phyloP scores from a whole-genome alignment of 108 stramenopile species.

The Cyclotella kingstonii region DNA sequence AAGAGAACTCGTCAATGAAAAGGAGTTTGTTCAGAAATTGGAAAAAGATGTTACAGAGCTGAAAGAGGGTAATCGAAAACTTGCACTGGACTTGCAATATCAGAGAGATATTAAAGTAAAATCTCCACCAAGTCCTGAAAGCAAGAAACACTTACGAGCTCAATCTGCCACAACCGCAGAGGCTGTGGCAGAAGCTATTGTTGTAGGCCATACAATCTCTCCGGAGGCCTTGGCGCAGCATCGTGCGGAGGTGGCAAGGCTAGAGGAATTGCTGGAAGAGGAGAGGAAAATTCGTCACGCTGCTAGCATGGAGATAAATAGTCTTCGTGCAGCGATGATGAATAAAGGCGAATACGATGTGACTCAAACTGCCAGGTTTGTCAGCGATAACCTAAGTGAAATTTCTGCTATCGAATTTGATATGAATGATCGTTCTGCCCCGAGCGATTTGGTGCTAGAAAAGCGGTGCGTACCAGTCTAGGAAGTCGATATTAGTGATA shows the following conservation, averaged over 20 bases:
- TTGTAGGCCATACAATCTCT: constrained; percentile 57
- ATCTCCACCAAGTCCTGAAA: constrained; percentile 20
- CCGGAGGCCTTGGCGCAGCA: constrained; percentile 77
- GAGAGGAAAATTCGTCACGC: constrained; percentile 69
- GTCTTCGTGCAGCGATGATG: constrained; percentile 70
- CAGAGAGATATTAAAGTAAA: constrained; percentile 35
- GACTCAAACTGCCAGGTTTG: constrained; percentile 41
- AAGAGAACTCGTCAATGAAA: constrained; percentile 64
- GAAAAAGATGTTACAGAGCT: constrained; percentile 59
- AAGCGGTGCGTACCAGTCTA: constrained; percentile 31
- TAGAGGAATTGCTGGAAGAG: constrained; percentile 75
- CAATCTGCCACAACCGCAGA: constrained; percentile 17
- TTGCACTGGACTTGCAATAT: constrained; percentile 28
- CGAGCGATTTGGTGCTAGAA: constrained; percentile 29
- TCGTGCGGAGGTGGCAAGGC: constrained; percentile 54
- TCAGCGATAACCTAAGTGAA: constrained; percentile 47
- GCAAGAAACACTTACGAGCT: constrained; percentile 14
- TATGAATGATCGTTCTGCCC: constrained; percentile 24
- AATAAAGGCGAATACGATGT: constrained; percentile 67
- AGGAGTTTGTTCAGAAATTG: constrained; percentile 64
- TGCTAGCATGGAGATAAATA: constrained; percentile 79
- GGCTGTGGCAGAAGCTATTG: constrained; percentile 39
- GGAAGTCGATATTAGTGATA: constrained; percentile 1
- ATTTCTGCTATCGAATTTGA: constrained; percentile 44
- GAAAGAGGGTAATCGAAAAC: constrained; percentile 39